Conservation (phyloP, 1,284 basidiomycete species). For the Mycosarcoma mackinlayi region DNA sequence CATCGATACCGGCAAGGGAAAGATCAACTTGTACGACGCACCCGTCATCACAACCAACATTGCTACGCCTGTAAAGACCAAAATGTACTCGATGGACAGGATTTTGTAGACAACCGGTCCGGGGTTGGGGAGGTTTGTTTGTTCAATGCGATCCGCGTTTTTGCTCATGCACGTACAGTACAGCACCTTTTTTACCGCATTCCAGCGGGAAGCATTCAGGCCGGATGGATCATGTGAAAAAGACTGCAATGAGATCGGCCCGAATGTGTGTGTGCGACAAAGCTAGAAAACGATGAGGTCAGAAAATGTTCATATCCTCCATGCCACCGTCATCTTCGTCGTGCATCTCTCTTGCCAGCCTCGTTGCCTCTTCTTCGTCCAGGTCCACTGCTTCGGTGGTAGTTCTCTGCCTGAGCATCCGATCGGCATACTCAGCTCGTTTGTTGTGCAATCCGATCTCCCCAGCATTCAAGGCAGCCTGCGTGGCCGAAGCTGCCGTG, state of each 20-base stretch:
- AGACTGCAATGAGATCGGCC: neutral
- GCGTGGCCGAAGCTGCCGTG: too few species aligned
- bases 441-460: conserved; percentile 14
- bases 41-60: conserved; percentile 55
- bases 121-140: too few species aligned
- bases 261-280: neutral
- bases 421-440: conserved; percentile 26
- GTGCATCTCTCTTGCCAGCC: conserved; percentile 1
- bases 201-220: too few species aligned
- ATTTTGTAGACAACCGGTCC: conserved; percentile 43
- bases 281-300: neutral
- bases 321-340: conserved; percentile 13
- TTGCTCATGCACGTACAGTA: too few species aligned
- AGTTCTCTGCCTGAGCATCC: conserved; percentile 23
- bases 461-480: neutral
- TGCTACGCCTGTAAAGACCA: conserved; percentile 51
- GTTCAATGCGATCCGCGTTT: too few species aligned
- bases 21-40: conserved; percentile 64
- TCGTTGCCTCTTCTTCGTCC: conserved; percentile 5
- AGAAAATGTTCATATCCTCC: conserved; percentile 34
- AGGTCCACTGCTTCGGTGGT: conserved; percentile 18
- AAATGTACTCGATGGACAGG: conserved; percentile 54
- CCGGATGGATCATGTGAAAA: too few species aligned
- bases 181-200: too few species aligned
- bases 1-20: conserved; percentile 51